These are phyloP conservation scores for Aspergillus diversus DNA, from an alignment of 495 filamentous ascomycete species.

Conservation along the genomic window DNA sequence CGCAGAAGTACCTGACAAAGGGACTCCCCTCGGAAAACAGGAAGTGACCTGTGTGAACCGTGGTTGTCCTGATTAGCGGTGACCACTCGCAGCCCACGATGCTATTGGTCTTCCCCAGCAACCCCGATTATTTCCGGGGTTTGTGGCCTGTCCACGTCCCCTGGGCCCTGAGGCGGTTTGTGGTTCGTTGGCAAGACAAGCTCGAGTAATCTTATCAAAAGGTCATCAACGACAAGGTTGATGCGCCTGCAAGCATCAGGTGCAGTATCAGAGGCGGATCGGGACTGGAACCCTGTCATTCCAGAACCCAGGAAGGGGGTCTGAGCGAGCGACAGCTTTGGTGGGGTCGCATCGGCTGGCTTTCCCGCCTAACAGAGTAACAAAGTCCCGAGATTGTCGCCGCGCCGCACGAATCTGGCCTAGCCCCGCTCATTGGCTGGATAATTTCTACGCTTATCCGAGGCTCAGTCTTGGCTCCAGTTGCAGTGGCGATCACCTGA, in stretches of 20 bases:
- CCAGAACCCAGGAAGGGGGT: not conserved
- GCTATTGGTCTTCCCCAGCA: not conserved
- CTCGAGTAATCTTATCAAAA: not conserved
- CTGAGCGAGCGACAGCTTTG: not conserved
- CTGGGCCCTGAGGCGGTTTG: not conserved
- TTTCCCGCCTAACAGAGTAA: not conserved
- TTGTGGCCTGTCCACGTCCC: too few relatives aligned
- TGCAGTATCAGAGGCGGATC: not conserved
- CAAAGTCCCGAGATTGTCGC: not conserved
- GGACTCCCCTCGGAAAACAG: not conserved
- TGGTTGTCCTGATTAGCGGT: not conserved
- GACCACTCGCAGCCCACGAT: not conserved
- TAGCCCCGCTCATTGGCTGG: not conserved
- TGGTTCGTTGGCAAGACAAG: not conserved
- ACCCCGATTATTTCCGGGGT: not conserved
- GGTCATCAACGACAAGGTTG: not conserved
- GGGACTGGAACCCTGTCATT: constrained; percentile 1
- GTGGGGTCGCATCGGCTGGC: not conserved
- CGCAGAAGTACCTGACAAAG: not conserved
- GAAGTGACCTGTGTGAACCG: not conserved
- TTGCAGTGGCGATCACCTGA: not conserved
- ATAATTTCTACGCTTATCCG: not conserved
- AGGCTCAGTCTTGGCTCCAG: not conserved
- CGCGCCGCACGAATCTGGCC: not conserved
- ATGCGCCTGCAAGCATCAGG: not conserved